Evolutionary conservation across 495 filamentous ascomycete genomes (phyloP).

Genomic region (Aspergillus affinis): DNA sequence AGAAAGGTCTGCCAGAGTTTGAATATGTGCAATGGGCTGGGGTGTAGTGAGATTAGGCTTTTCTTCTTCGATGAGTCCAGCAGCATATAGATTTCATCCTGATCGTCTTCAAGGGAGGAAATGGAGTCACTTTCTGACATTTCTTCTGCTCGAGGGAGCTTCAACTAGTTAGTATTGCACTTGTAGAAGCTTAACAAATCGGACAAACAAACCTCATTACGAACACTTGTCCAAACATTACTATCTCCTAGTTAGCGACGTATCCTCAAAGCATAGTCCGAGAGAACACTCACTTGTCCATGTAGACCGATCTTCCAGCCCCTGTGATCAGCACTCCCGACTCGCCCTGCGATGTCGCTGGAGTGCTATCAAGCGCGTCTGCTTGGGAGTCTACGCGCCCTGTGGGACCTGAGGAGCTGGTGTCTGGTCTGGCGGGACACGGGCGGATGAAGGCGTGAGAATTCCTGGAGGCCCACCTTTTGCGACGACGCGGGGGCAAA

Average conservation of each 20-base stretch:
- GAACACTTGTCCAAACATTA: slow-evolving; percentile 52
- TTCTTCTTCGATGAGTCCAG: slow-evolving; percentile 15
- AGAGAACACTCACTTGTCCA: slow-evolving; percentile 40
- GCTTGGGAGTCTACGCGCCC: background rate
- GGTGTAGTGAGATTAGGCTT: slow-evolving; percentile 52
- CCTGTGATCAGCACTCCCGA: slow-evolving; percentile 35
- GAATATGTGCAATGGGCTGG: slow-evolving; percentile 65
- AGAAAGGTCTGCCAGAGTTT: slow-evolving; percentile 69
- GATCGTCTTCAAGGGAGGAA: slow-evolving; percentile 18
- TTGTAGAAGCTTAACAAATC: background rate
- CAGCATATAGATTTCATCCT: slow-evolving; percentile 26
- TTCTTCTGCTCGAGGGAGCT: slow-evolving; percentile 51
- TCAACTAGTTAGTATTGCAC: background rate
- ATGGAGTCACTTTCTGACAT: slow-evolving; percentile 24
- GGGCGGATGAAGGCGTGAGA: background rate
- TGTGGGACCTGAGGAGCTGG: background rate
- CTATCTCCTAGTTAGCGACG: slow-evolving; percentile 18
- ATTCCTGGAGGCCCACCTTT: slow-evolving; percentile 43
- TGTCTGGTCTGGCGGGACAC: background rate
- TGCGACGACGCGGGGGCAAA: slow-evolving; percentile 56
- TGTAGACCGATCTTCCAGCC: slow-evolving; percentile 45
- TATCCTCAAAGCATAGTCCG: background rate
- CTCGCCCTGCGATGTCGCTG: slow-evolving; percentile 15
- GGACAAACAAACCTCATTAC: slow-evolving; percentile 42
- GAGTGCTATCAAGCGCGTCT: slow-evolving; percentile 3